phyloP scores from a whole-genome alignment of 2,329 filamentous ascomycete genomes.

The Aureobasidium leucospermi region DNA sequence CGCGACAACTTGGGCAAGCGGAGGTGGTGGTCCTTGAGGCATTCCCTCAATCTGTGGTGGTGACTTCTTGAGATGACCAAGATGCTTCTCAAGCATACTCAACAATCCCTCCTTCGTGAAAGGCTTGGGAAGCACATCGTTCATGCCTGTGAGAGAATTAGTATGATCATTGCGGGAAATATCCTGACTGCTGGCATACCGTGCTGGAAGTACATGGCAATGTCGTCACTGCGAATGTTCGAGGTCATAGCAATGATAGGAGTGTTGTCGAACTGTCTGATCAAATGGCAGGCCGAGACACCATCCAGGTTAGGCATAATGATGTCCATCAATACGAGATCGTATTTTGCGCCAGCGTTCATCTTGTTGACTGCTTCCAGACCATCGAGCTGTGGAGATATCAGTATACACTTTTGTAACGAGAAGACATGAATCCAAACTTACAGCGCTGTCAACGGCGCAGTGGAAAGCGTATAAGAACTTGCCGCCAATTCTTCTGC shows the following conservation, averaged over 20 bases:
- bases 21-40: constrained; percentile 43
- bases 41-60: constrained; percentile 22
- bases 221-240: constrained; percentile 93
- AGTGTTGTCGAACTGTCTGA: constrained; percentile 75
- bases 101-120: constrained; percentile 83
- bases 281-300: constrained; percentile 87
- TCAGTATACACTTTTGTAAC: constrained; percentile 22
- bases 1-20: constrained; percentile 44
- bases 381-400: constrained; percentile 60
- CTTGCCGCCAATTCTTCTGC: constrained; percentile 59
- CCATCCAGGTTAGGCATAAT: constrained; percentile 97
- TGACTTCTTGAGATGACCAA: constrained; percentile 69
- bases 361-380: constrained; percentile 87
- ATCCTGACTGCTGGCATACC: constrained; percentile 49
- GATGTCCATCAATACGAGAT: constrained; percentile 54
- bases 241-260: constrained; percentile 99
- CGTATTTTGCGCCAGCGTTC: constrained; percentile 56
- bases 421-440: constrained; percentile 23
- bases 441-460: constrained; percentile 55
- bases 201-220: constrained; percentile 94
- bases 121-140: constrained; percentile 91
- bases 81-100: constrained; percentile 75
- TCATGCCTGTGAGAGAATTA: constrained; percentile 72
- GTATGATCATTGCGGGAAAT: neutral
- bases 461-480: constrained; percentile 60